Conservation (phyloP, 106 monocot species). For the Platanthera guangdongensis region DNA sequence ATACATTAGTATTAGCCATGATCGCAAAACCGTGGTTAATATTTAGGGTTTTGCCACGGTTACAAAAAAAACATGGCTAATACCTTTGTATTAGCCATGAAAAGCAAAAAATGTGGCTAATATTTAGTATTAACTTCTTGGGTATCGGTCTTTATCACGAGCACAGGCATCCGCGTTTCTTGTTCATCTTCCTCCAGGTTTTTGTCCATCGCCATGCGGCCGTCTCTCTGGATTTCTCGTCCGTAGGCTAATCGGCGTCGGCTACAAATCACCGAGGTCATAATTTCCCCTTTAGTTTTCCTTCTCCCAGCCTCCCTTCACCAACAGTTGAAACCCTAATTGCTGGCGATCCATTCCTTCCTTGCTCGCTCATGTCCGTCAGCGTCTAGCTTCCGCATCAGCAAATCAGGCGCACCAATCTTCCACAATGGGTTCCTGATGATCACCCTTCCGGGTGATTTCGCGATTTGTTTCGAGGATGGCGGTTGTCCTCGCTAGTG, state of each 20-base stretch:
- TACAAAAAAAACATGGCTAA: no score
- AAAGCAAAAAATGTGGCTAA: no score
- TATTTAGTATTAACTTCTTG: no score
- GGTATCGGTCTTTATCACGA: not conserved
- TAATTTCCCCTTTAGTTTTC: not conserved
- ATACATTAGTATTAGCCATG: no score
- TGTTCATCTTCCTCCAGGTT: not conserved
- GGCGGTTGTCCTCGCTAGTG: slow-evolving; percentile 36
- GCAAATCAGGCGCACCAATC: not conserved
- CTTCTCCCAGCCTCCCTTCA: not conserved
- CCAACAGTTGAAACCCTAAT: not conserved
- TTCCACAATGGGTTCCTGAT: not conserved
- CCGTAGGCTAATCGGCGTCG: not conserved
- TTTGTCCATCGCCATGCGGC: not conserved
- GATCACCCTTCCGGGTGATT: not conserved
- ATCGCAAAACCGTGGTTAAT: no score
- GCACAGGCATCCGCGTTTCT: not conserved
- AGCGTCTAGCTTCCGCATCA: not conserved
- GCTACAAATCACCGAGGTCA: not conserved
- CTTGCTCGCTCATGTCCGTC: not conserved
- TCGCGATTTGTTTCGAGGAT: slow-evolving; percentile 21
- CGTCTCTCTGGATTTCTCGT: not conserved
- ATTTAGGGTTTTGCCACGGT: no score
- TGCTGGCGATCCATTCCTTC: not conserved
- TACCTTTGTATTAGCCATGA: no score